These are phyloP conservation scores for Limnomonas spitsbergensis DNA, from an alignment of 139 green algal species.

Conservation along the genomic window DNA sequence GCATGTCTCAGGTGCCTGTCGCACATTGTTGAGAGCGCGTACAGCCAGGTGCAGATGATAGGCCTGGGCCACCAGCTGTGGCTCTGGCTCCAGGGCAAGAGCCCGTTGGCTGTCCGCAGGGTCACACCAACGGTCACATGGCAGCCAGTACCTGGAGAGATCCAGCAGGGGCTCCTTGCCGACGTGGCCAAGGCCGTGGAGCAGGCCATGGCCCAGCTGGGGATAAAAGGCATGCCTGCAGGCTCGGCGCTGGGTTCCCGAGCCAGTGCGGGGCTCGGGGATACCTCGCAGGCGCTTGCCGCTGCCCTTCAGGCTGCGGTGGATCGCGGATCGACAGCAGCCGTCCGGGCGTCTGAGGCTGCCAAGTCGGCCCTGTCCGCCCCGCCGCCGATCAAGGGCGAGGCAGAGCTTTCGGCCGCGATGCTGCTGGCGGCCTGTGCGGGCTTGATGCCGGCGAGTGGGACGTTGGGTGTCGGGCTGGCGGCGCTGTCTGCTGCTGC, in stretches of 20 bases:
- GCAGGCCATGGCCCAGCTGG: not conserved
- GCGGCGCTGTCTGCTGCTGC: not conserved
- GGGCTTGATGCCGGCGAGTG: not conserved
- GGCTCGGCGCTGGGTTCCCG: no score
- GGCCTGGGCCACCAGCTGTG: not conserved
- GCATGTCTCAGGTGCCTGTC: constrained; percentile 10
- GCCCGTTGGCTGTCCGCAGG: not conserved
- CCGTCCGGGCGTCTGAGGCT: not conserved
- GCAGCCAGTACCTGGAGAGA: not conserved
- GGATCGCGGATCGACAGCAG: no score
- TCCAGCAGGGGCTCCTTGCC: not conserved
- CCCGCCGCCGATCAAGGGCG: not conserved
- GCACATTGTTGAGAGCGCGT: not conserved
- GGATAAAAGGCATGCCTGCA: no score
- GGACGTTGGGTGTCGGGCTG: not conserved
- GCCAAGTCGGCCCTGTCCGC: not conserved
- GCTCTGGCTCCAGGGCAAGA: not conserved
- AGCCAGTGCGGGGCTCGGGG: no score
- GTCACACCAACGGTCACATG: not conserved
- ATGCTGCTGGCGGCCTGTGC: not conserved
- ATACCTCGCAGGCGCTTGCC: no score
- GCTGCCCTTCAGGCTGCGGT: no score
- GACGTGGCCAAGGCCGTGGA: not conserved
- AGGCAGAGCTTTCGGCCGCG: not conserved
- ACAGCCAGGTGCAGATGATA: not conserved